Conservation (phyloP, 176 grass and related monocot genomes). For the Avena insularis region DNA sequence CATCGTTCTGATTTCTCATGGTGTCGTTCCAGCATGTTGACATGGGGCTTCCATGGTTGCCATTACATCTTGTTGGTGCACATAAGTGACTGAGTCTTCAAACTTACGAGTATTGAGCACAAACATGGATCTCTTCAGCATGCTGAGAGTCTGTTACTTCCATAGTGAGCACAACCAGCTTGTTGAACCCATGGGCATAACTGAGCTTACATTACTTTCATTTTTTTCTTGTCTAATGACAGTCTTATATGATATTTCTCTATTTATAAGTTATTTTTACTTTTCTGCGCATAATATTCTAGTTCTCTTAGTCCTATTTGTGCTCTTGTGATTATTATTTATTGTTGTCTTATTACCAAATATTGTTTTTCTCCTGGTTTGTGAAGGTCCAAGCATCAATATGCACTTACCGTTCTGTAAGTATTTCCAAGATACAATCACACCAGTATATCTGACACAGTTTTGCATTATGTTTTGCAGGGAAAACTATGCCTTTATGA, state of each 20-base stretch:
- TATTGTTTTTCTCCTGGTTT: background rate
- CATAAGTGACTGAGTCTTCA: background rate
- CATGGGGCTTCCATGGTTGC: background rate
- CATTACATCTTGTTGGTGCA: background rate
- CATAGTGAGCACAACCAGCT: too few species aligned
- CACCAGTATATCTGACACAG: background rate
- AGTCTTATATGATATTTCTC: background rate
- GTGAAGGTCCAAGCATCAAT: background rate
- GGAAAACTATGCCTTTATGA: constrained; percentile 53
- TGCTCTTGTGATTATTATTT: background rate
- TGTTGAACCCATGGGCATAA: too few species aligned
- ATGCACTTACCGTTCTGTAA: background rate
- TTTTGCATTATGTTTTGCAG: constrained; percentile 1
- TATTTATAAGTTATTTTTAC: background rate
- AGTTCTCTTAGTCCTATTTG: background rate
- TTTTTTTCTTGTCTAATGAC: background rate
- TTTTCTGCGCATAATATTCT: background rate
- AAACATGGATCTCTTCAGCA: background rate
- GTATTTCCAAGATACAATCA: constrained; percentile 3
- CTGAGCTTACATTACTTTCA: too few species aligned
- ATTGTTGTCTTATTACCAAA: background rate
- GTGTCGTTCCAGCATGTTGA: background rate
- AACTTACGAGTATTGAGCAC: background rate
- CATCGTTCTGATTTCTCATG: background rate
- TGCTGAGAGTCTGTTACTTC: too few species aligned